Evolutionary conservation across 768 basidiomycete genomes (phyloP).

Genomic region (Gloeophyllum trabeum): DNA sequence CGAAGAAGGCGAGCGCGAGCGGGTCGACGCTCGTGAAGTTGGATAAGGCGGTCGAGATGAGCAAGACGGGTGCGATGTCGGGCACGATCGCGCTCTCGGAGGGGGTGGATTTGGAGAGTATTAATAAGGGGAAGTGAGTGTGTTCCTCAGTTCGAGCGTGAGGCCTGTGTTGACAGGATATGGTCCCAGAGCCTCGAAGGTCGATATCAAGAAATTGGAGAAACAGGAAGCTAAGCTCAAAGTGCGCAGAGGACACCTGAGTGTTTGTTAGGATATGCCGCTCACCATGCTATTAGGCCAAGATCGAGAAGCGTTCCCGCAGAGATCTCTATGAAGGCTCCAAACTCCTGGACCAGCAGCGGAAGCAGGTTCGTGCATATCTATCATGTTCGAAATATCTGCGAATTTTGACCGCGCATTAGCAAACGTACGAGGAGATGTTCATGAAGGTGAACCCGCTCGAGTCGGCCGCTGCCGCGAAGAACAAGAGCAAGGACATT

Average conservation of each 20-base stretch:
- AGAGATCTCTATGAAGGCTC: slow-evolving; percentile 93
- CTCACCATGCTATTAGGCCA: slow-evolving; percentile 42
- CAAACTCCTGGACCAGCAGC: slow-evolving; percentile 85
- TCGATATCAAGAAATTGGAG: slow-evolving; percentile 92
- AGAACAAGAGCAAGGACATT: slow-evolving; percentile 97
- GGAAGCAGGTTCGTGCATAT: slow-evolving; percentile 57
- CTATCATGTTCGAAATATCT: neutral
- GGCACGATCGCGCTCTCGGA: slow-evolving; percentile 71
- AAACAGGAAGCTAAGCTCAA: slow-evolving; percentile 95
- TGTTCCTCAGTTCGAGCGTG: neutral
- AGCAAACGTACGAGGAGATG: slow-evolving; percentile 98
- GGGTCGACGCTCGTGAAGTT: slow-evolving; percentile 49
- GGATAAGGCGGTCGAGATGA: slow-evolving; percentile 85
- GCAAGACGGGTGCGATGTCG: slow-evolving; percentile 65
- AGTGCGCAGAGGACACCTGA: slow-evolving; percentile 22
- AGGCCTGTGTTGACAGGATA: neutral
- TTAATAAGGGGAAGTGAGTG: slow-evolving; percentile 85
- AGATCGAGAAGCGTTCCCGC: slow-evolving; percentile 92
- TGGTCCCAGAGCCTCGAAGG: slow-evolving; percentile 62
- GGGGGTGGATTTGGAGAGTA: slow-evolving; percentile 83
- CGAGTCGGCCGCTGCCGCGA: slow-evolving; percentile 62
- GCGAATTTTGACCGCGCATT: slow-evolving; percentile 3
- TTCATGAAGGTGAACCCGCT: slow-evolving; percentile 99
- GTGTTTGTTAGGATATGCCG: neutral
- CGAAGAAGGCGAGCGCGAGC: slow-evolving; percentile 41